Evolutionary conservation across 2,329 filamentous ascomycete species (phyloP).

Genomic region (Arthrinium phaeospermum): DNA sequence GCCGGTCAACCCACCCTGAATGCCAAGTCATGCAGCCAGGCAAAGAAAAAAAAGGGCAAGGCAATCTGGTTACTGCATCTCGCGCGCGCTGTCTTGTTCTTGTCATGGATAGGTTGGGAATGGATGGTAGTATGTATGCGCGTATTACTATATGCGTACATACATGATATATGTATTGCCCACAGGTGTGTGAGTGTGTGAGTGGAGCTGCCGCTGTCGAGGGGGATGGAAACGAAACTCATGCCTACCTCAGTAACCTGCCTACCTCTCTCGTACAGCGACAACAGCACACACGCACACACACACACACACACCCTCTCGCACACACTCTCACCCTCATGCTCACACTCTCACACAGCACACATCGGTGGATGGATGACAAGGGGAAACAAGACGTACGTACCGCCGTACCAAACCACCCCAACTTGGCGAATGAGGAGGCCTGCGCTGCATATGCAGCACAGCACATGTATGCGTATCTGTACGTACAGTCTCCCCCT

Average conservation of each 20-base stretch:
- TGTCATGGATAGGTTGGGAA: slow-evolving; percentile 11
- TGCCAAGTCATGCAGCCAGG: slow-evolving; percentile 28
- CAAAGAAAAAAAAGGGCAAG: slow-evolving; percentile 13
- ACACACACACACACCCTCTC: not conserved
- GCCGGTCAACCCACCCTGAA: slow-evolving; percentile 24
- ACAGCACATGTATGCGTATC: slow-evolving; percentile 4
- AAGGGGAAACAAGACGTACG: slow-evolving; percentile 1
- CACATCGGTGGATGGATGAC: not conserved
- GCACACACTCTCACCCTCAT: no score
- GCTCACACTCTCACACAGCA: not conserved
- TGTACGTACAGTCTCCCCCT: no score
- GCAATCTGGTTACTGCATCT: slow-evolving; percentile 13
- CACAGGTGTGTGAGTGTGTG: slow-evolving; percentile 28
- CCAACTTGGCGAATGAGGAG: slow-evolving; percentile 10
- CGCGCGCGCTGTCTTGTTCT: slow-evolving; percentile 1
- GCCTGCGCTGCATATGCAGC: slow-evolving; percentile 10
- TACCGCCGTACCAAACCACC: slow-evolving; percentile 2
- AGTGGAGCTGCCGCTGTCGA: slow-evolving; percentile 16
- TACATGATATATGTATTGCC: slow-evolving; percentile 29
- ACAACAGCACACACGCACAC: not conserved
- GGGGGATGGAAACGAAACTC: not conserved
- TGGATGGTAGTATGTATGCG: slow-evolving; percentile 3
- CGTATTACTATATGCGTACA: slow-evolving; percentile 25
- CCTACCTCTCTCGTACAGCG: slow-evolving; percentile 4
- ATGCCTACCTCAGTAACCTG: no score